phyloP scores from a whole-genome alignment of 805 yeast species.

The Spathaspora boniae region DNA sequence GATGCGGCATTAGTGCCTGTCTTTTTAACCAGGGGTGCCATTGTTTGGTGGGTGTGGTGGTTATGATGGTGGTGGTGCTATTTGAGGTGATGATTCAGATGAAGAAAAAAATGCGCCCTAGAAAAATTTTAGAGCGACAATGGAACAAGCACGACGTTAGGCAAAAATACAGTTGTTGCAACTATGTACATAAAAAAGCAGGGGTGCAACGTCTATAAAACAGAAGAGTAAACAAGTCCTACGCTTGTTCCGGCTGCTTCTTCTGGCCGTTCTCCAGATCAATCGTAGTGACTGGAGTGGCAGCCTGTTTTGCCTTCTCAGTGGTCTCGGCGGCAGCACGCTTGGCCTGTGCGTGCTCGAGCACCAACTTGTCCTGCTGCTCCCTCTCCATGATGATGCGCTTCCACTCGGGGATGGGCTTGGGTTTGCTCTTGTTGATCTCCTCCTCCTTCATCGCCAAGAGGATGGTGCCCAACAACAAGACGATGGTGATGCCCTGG shows the following conservation, averaged over 20 bases:
- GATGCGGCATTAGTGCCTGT: slow-evolving; percentile 13
- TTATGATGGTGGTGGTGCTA: not conserved
- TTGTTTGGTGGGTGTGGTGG: not conserved
- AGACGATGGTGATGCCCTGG: slow-evolving; percentile 71
- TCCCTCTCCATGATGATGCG: slow-evolving; percentile 24
- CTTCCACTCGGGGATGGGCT: slow-evolving; percentile 37
- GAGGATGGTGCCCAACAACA: slow-evolving; percentile 67
- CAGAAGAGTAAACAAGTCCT: no score
- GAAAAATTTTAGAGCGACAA: not conserved
- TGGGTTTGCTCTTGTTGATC: slow-evolving; percentile 35
- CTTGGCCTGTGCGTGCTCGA: slow-evolving; percentile 8
- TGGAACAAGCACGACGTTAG: not conserved
- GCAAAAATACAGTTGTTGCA: not conserved
- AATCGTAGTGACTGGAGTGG: not conserved
- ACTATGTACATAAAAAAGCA: not conserved
- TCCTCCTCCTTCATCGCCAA: slow-evolving; percentile 63
- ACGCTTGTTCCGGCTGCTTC: no score
- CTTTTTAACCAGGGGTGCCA: slow-evolving; percentile 10
- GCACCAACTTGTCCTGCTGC: slow-evolving; percentile 15
- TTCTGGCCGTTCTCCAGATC: no score
- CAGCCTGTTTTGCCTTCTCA: slow-evolving; percentile 1
- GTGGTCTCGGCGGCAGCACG: slow-evolving; percentile 3
- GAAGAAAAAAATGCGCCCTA: slow-evolving; percentile 1
- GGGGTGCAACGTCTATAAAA: not conserved
- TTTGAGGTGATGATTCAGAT: not conserved